Evolutionary conservation across 148 eudicot genomes (phyloP).

Genomic region (Vaccinium darrowii): DNA sequence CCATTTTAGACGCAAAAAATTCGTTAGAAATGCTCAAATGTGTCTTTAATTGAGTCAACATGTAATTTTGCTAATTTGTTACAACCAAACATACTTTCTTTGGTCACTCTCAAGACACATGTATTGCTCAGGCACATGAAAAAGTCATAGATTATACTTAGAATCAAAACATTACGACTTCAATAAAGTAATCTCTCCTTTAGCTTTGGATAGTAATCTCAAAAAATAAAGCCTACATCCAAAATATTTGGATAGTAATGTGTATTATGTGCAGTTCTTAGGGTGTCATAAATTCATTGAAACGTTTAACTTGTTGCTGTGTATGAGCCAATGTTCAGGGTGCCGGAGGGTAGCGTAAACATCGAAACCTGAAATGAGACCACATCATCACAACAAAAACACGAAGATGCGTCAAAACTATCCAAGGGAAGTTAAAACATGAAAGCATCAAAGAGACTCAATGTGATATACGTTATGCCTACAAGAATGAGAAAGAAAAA

Average conservation of each 20-base stretch:
- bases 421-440: slow-evolving; percentile 5
- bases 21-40: not conserved
- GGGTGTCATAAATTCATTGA: not conserved
- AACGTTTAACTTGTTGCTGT: not conserved
- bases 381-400: not conserved
- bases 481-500: not conserved
- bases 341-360: not conserved
- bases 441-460: not conserved
- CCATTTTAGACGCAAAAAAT: not conserved
- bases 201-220: not conserved
- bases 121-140: not conserved
- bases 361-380: not conserved
- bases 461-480: not conserved
- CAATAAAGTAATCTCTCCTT: not conserved
- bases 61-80: not conserved
- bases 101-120: not conserved
- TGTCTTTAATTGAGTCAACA: not conserved
- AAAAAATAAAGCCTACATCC: not conserved
- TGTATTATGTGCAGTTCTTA: not conserved
- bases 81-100: not conserved
- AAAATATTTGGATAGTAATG: not conserved
- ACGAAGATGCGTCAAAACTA: not conserved
- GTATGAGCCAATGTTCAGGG: not conserved
- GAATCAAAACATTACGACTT: not conserved
- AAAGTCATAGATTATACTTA: not conserved